phyloP scores from a whole-genome alignment of 1,284 basidiomycete species.

The Trichosporon asahii region DNA sequence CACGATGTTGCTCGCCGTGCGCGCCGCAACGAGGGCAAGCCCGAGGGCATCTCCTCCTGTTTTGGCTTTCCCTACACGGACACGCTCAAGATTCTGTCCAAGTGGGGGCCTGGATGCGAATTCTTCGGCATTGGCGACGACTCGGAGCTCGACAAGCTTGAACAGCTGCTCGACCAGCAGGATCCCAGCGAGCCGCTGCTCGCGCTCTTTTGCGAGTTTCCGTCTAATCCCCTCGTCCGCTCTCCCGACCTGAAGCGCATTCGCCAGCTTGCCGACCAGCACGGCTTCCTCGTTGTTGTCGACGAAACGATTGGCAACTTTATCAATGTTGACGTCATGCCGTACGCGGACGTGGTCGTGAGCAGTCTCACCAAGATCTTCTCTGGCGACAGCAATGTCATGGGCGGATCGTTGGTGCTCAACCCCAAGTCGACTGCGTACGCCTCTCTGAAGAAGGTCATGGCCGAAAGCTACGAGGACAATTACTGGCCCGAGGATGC shows the following conservation, averaged over 20 bases:
- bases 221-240: constrained; percentile 88
- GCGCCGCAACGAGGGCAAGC: constrained; percentile 43
- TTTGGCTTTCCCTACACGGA: constrained; percentile 97
- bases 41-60: constrained; percentile 75
- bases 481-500: constrained; percentile 88
- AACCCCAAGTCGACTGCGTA: constrained; percentile 77
- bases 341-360: constrained; percentile 87
- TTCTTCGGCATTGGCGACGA: constrained; percentile 83
- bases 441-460: constrained; percentile 59
- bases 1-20: constrained; percentile 68
- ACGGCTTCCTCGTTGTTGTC: constrained; percentile 82
- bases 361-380: constrained; percentile 94
- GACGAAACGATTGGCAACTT: constrained; percentile 98
- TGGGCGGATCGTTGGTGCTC: constrained; percentile 90
- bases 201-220: constrained; percentile 72
- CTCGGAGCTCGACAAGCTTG: constrained; percentile 70
- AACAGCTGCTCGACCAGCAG: constrained; percentile 58
- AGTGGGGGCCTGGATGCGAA: constrained; percentile 94
- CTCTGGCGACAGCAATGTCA: constrained; percentile 90
- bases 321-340: constrained; percentile 87
- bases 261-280: constrained; percentile 76
- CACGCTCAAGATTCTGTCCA: constrained; percentile 92
- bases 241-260: constrained; percentile 77
- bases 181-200: constrained; percentile 47
- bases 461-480: constrained; percentile 74